Conservation (phyloP, 179 eudicot genomes). For the Nepenthes alata region DNA sequence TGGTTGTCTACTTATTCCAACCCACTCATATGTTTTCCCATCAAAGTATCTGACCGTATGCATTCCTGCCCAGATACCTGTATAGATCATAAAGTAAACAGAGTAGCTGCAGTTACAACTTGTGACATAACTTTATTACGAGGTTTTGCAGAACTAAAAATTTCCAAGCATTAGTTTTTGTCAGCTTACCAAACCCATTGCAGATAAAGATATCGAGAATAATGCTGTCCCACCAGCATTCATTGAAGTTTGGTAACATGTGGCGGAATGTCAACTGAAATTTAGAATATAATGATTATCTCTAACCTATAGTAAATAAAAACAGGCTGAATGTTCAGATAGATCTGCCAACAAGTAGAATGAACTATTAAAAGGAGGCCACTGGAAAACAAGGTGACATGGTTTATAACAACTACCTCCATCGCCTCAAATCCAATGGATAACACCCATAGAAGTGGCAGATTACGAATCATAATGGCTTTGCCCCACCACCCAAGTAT, state of each 20-base stretch:
- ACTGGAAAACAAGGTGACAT: background rate
- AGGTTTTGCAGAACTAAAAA: background rate
- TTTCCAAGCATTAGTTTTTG: background rate
- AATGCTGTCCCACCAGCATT: constrained; percentile 99
- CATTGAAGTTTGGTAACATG: constrained; percentile 97
- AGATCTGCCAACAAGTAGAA: background rate
- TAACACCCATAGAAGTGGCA: constrained; percentile 92
- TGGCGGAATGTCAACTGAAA: constrained; percentile 94
- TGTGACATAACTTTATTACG: background rate
- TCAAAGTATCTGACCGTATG: constrained; percentile 90
- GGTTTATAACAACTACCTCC: constrained; percentile 43
- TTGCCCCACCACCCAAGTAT: constrained; percentile 99
- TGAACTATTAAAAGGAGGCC: background rate
- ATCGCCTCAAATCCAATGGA: constrained; percentile 91
- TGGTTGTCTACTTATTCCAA: constrained; percentile 95
- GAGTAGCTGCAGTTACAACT: background rate
- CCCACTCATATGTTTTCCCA: constrained; percentile 97
- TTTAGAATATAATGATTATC: constrained; percentile 11
- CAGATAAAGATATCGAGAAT: constrained; percentile 87
- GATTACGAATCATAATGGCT: constrained; percentile 98
- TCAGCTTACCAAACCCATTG: constrained; percentile 82
- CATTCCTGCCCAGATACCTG: constrained; percentile 99
- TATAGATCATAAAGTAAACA: background rate
- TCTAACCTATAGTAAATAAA: background rate
- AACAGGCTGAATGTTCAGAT: background rate